Evolutionary conservation across 805 yeast genomes (phyloP).

Genomic region (Ogataea degrootiae): DNA sequence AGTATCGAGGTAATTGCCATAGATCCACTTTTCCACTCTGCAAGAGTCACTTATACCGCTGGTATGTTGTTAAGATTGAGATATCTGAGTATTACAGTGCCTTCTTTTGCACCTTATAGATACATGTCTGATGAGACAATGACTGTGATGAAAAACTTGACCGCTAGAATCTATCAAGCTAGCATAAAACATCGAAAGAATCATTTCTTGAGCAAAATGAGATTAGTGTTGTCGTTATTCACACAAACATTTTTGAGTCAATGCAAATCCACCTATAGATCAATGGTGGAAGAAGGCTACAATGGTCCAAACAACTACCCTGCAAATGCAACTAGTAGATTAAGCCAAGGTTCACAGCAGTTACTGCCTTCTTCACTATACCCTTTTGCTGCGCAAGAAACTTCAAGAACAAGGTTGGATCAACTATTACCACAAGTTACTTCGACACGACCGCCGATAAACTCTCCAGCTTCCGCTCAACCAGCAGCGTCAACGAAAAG

Average conservation of each 20-base stretch:
- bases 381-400: neutral
- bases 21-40: constrained; percentile 52
- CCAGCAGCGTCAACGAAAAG: no score
- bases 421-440: neutral
- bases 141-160: constrained; percentile 21
- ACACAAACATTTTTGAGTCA: constrained; percentile 59
- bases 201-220: constrained; percentile 47
- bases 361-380: constrained; percentile 1
- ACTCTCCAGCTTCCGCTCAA: no score
- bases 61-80: constrained; percentile 59
- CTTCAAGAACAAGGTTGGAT: neutral
- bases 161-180: constrained; percentile 23
- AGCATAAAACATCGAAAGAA: constrained; percentile 39
- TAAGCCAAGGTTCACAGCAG: neutral
- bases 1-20: constrained; percentile 44
- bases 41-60: constrained; percentile 58
- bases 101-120: constrained; percentile 39
- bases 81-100: constrained; percentile 50
- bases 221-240: constrained; percentile 53
- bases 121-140: constrained; percentile 44
- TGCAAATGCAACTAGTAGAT: neutral
- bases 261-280: constrained; percentile 28
- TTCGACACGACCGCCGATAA: no score
- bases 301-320: neutral
- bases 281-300: constrained; percentile 5